Evolutionary conservation across 176 grass and related monocot genomes (phyloP).

Genomic region (Musa troglodytarum): DNA sequence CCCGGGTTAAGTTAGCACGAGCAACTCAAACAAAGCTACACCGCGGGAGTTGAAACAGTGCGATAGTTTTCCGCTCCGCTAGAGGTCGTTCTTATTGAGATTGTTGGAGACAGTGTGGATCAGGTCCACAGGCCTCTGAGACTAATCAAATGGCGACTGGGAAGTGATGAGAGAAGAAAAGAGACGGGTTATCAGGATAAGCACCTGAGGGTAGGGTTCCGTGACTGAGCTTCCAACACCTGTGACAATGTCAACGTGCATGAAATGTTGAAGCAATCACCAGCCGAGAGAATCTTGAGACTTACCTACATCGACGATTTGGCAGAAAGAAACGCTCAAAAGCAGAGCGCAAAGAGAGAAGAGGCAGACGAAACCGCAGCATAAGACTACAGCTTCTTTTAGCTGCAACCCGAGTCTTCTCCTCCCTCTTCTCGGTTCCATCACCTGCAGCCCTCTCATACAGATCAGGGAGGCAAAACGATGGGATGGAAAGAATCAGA

Average conservation of each 20-base stretch:
- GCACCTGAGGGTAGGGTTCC: not conserved
- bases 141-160: not conserved
- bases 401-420: not conserved
- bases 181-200: not conserved
- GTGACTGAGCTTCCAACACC: not conserved
- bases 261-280: too few relatives aligned
- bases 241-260: not conserved
- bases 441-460: not conserved
- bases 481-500: not conserved
- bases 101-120: too few relatives aligned
- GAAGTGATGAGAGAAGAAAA: not conserved
- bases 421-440: not conserved
- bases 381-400: not conserved
- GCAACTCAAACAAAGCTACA: too few relatives aligned
- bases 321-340: not conserved
- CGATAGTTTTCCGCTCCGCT: too few relatives aligned
- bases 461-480: too few relatives aligned
- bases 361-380: not conserved
- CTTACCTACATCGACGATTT: not conserved
- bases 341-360: not conserved
- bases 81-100: too few relatives aligned
- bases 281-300: not conserved
- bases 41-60: not conserved
- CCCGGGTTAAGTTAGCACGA: not conserved
- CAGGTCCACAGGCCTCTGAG: too few relatives aligned